Conservation (phyloP, 768 basidiomycete genomes). For the Leucocoprinus birnbaumii region DNA sequence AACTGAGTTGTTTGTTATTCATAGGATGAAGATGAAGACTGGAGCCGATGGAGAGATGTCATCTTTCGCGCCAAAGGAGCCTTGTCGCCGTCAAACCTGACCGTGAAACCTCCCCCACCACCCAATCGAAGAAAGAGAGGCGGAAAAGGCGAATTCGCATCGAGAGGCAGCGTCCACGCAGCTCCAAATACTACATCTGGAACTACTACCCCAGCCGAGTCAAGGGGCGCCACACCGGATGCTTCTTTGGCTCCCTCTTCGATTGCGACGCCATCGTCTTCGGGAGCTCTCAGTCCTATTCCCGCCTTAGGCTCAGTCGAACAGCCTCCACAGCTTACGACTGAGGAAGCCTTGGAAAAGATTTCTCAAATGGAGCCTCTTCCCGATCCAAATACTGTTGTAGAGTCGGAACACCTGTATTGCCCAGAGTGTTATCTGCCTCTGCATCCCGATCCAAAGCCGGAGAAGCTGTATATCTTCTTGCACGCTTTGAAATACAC, state of each 20-base stretch:
- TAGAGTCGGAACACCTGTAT: conserved; percentile 50
- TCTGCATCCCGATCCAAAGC: conserved; percentile 88
- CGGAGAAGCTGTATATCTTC: conserved; percentile 92
- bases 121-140: conserved; percentile 60
- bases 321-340: conserved; percentile 36
- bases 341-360: conserved; percentile 47
- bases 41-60: conserved; percentile 85
- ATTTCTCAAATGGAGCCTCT: conserved; percentile 35
- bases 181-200: neutral
- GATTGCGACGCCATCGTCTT: neutral
- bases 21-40: conserved; percentile 85
- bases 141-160: conserved; percentile 43
- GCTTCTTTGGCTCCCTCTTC: neutral
- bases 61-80: conserved; percentile 74
- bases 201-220: neutral
- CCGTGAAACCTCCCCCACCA: conserved; percentile 52
- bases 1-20: neutral
- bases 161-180: conserved; percentile 13
- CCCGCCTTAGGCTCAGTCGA: conserved; percentile 14
- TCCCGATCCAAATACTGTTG: conserved; percentile 32
- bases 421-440: conserved; percentile 93
- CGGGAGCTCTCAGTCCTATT: conserved; percentile 13
- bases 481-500: conserved; percentile 89
- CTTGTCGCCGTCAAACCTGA: conserved; percentile 41
- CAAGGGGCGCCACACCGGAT: neutral